phyloP scores from a whole-genome alignment of 805 yeast species.

The Metschnikowia baotianmanensis region DNA sequence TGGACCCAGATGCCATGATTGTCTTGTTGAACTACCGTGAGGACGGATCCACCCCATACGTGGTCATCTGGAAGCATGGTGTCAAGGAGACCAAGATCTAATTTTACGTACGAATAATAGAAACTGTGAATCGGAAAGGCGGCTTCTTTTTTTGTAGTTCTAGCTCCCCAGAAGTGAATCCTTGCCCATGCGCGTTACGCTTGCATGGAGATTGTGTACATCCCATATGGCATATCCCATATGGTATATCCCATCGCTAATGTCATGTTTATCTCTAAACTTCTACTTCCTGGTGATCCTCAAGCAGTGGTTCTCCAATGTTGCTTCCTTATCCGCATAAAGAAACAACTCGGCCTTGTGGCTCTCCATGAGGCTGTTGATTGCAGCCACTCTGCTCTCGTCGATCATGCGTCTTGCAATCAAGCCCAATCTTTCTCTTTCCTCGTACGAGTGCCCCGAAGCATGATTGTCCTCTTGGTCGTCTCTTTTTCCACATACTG shows the following conservation, averaged over 20 bases:
- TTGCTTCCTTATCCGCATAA: conserved; percentile 56
- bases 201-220: too few species aligned
- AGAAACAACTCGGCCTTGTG: conserved; percentile 50
- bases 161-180: too few species aligned
- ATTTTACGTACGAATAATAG: conserved; percentile 22
- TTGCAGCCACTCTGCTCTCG: conserved; percentile 58
- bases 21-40: conserved; percentile 99
- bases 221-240: neutral
- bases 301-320: conserved; percentile 71
- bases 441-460: conserved; percentile 40
- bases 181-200: too few species aligned
- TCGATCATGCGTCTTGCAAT: conserved; percentile 73
- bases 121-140: conserved; percentile 6
- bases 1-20: conserved; percentile 99
- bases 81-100: conserved; percentile 85
- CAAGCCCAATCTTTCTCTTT: conserved; percentile 62
- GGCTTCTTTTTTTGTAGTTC: neutral
- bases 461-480: conserved; percentile 43
- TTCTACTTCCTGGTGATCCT: conserved; percentile 13
- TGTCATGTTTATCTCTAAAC: neutral
- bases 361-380: conserved; percentile 33
- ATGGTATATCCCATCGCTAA: neutral
- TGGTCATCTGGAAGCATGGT: conserved; percentile 99
- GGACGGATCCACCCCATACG: conserved; percentile 97
- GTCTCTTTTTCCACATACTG: conserved; percentile 65